Base-by-base conservation (phyloP, 139 green algal species). In the Chlamydomonas sphaeroides region DNA sequence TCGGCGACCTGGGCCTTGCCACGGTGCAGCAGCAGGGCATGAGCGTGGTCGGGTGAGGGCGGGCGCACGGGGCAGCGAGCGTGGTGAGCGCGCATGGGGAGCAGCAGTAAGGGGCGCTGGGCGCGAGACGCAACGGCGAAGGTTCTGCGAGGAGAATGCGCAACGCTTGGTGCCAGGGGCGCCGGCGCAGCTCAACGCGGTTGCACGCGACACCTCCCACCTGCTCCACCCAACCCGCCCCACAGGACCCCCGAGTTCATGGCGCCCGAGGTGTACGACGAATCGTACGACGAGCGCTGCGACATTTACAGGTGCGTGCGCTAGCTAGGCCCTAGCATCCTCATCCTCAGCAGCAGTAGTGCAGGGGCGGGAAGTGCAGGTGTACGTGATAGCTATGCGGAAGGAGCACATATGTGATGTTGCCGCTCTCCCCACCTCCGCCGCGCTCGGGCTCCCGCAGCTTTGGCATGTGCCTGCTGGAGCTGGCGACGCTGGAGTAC, bases 381-480 rank as follows among this genome's bases (percentile, higher is more conserved):
- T n/a, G n/a, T n/a, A n/a, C n/a, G n/a, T n/a, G n/a, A n/a, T n/a
- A n/a, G n/a, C n/a, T n/a, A n/a, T n/a, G n/a, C n/a, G n/a, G n/a
- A n/a, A n/a, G n/a, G n/a, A n/a, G n/a, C n/a, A n/a, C n/a, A n/a
- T n/a, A n/a, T n/a, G n/a, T n/a, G n/a, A n/a, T n/a, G n/a, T n/a
- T n/a, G n/a, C n/a, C n/a, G n/a, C 59, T 33, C 20, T 26, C 30
- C 25, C 8, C 38, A 4, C 36, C 28, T 35, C 35, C 21, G 6
- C 25, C 67, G 39, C 7, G 10, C 20, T n/a, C 42, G 45, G 4
- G 5, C 5, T 7, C 35, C 56, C 61, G 0, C 80, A 87, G 83
- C 45, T 99, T 98, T 79, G 97, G 97, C 76, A 98, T 99, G 97
- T 98, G 94, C 79, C 84, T 99, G 76, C 93, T 99, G 86, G 97